Conservation (phyloP, 805 yeast species). For the Ogataea ramenticola region DNA sequence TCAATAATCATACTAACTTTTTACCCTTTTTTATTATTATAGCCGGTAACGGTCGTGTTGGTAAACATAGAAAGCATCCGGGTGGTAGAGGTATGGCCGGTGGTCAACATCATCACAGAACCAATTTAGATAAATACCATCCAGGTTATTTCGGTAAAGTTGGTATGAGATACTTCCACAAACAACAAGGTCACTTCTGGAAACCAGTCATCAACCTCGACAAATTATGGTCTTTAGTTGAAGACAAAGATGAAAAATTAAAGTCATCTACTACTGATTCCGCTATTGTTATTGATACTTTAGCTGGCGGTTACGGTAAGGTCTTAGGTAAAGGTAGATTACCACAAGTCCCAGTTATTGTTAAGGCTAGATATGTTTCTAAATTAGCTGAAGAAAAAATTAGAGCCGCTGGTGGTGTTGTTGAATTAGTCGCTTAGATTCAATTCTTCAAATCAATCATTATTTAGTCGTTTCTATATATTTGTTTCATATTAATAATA, state of each 20-base stretch:
- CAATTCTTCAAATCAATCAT: slow-evolving; percentile 29
- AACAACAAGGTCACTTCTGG: slow-evolving; percentile 93
- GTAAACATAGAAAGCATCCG: slow-evolving; percentile 99
- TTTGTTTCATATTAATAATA: background rate
- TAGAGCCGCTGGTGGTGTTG: slow-evolving; percentile 99
- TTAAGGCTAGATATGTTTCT: slow-evolving; percentile 98
- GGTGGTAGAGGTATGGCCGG: slow-evolving; percentile 99
- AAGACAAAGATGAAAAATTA: slow-evolving; percentile 90
- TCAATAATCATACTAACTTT: background rate
- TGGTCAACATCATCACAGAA: slow-evolving; percentile 99
- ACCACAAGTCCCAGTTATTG: slow-evolving; percentile 97
- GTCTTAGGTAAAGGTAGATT: slow-evolving; percentile 98
- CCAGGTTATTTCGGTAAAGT: slow-evolving; percentile 99
- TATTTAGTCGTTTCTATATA: background rate
- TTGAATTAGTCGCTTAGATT: slow-evolving; percentile 87
- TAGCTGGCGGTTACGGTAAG: slow-evolving; percentile 99
- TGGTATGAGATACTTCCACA: slow-evolving; percentile 99
- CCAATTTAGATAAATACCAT: slow-evolving; percentile 99
- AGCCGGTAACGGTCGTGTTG: slow-evolving; percentile 99
- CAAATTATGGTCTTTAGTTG: slow-evolving; percentile 96
- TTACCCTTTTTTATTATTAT: slow-evolving; percentile 2
- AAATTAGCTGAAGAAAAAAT: slow-evolving; percentile 99
- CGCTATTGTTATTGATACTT: slow-evolving; percentile 99
- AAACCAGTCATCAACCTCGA: slow-evolving; percentile 96
- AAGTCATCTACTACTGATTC: slow-evolving; percentile 75